A percentile compares a stretch with the other conserved stretches of the same genome.
These are phyloP conservation scores for Micromonas commoda DNA, from an alignment of 139 green algal species.

Conservation along the genomic window DNA sequence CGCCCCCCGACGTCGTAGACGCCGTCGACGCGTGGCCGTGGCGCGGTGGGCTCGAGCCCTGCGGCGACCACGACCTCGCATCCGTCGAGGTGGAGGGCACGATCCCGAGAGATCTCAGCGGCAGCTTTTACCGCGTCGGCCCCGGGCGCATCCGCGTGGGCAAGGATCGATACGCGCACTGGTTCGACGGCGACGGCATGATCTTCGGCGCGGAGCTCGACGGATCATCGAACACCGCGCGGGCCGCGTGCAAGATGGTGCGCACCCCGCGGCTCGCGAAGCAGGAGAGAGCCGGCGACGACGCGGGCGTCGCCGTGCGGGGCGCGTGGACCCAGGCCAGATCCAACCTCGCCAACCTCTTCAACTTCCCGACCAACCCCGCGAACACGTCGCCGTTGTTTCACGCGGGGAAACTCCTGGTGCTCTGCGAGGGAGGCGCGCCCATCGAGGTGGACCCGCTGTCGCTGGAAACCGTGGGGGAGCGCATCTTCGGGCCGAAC, in stretches of 20 bases:
- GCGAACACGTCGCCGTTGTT: slow-evolving; percentile 27
- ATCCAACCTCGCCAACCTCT: slow-evolving; percentile 8
- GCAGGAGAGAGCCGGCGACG: slow-evolving; percentile 10
- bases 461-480: slow-evolving; percentile 27
- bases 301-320: background rate
- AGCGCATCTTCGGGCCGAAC: background rate
- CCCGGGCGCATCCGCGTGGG: slow-evolving; percentile 33
- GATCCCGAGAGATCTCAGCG: background rate
- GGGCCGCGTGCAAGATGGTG: slow-evolving; percentile 8
- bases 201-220: background rate
- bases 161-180: slow-evolving; percentile 34
- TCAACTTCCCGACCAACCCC: slow-evolving; percentile 31
- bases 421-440: slow-evolving; percentile 33
- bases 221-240: background rate
- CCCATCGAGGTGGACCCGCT: slow-evolving; percentile 31
- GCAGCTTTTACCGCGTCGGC: slow-evolving; percentile 19
- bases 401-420: slow-evolving; percentile 19
- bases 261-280: background rate
- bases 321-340: slow-evolving; percentile 30
- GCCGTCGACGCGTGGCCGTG: background rate
- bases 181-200: slow-evolving; percentile 42
- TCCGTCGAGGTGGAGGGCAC: background rate
- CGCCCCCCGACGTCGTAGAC: background rate
- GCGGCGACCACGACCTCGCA: too few species aligned
- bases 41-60: slow-evolving; percentile 13